phyloP scores from a whole-genome alignment of 2,329 filamentous ascomycete species.

The Tympanopsis confertula region DNA sequence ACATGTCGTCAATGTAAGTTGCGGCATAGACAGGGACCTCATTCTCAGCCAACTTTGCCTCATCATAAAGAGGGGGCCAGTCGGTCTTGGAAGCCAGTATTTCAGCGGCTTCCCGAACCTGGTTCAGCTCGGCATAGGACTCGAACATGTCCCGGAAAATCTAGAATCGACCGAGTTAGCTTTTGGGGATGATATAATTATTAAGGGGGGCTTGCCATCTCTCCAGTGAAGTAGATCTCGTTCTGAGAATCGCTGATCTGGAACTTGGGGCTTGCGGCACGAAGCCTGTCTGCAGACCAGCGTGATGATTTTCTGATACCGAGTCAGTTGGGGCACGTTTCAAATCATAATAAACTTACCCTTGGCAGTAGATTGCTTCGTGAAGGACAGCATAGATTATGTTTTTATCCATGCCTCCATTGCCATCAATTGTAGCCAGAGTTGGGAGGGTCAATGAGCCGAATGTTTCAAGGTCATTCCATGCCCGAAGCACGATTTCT shows the following conservation, averaged over 20 bases:
- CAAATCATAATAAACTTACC: slow-evolving; percentile 3
- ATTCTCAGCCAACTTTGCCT: slow-evolving; percentile 46
- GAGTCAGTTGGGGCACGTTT: neutral
- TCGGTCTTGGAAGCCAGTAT: slow-evolving; percentile 40
- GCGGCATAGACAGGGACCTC: slow-evolving; percentile 58
- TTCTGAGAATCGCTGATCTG: slow-evolving; percentile 9
- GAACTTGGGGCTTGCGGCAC: neutral
- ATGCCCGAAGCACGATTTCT: slow-evolving; percentile 47
- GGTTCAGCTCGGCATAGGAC: slow-evolving; percentile 45
- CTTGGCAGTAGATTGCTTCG: slow-evolving; percentile 56
- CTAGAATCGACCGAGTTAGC: slow-evolving; percentile 15
- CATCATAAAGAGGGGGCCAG: slow-evolving; percentile 56
- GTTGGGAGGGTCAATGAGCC: slow-evolving; percentile 51
- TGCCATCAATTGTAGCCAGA: slow-evolving; percentile 40
- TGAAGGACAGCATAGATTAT: slow-evolving; percentile 59
- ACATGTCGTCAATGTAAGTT: slow-evolving; percentile 62
- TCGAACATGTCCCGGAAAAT: slow-evolving; percentile 57
- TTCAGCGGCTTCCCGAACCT: slow-evolving; percentile 42
- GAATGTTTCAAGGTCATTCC: slow-evolving; percentile 46
- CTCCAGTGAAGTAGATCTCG: slow-evolving; percentile 56
- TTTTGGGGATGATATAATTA: no score
- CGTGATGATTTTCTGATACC: neutral
- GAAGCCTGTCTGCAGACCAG: neutral
- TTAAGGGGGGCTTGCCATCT: slow-evolving; percentile 39
- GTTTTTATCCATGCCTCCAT: slow-evolving; percentile 46